A percentile compares a stretch with the other conserved stretches of the same genome.
Evolutionary conservation across 345 rosid genomes (phyloP).

Genomic region (Eucalyptus marginata): DNA sequence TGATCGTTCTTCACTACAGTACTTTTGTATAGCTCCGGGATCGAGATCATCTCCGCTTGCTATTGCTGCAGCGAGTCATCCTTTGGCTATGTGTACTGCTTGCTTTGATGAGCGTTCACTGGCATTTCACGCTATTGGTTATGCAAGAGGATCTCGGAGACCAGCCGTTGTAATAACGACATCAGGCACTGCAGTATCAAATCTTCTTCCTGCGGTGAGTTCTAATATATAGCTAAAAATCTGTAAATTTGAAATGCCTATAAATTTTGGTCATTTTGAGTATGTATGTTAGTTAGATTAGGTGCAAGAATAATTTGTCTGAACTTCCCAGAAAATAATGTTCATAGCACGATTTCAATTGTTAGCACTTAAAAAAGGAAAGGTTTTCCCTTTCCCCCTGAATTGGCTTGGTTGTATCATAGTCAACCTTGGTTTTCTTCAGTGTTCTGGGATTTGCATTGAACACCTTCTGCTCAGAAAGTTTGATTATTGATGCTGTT

Average conservation of each 20-base stretch:
- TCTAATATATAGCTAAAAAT: background rate
- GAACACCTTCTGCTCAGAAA: background rate
- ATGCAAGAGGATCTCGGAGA: conserved; percentile 70
- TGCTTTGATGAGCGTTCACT: conserved; percentile 95
- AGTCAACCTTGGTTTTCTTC: background rate
- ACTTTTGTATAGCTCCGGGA: conserved; percentile 95
- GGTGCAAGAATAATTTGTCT: background rate
- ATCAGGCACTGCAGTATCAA: conserved; percentile 97
- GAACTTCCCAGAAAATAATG: background rate
- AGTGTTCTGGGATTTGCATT: background rate
- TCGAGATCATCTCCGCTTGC: conserved; percentile 96
- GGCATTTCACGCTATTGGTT: conserved; percentile 92
- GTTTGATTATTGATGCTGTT: background rate
- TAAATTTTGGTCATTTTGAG: background rate
- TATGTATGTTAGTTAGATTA: background rate
- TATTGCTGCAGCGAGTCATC: conserved; percentile 83
- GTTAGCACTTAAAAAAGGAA: background rate
- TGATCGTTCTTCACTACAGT: conserved; percentile 44
- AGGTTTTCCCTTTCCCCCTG: background rate
- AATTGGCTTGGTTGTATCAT: background rate
- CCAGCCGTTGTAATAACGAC: conserved; percentile 86
- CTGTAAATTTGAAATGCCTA: background rate
- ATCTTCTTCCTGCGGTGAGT: conserved; percentile 98
- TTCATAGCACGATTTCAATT: background rate
- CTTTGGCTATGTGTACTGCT: conserved; percentile 56